Evolutionary conservation across 148 eudicot genomes (phyloP).

Genomic region (Chenopodium quinoa): DNA sequence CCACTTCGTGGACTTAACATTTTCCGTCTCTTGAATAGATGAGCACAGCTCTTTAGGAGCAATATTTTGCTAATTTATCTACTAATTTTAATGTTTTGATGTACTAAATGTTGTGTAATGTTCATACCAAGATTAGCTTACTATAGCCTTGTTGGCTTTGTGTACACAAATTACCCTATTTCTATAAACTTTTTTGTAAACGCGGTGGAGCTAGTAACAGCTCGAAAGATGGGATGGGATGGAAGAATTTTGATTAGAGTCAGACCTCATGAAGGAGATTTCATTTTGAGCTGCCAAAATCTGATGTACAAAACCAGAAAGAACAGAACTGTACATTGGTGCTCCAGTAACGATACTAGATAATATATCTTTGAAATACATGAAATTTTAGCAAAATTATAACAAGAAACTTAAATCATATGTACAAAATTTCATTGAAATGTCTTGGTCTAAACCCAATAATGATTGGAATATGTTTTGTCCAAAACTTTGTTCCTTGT

Average conservation of each 20-base stretch:
- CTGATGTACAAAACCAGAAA: background rate
- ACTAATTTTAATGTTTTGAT: no score
- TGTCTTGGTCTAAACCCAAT: background rate
- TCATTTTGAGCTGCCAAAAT: no score
- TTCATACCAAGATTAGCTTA: background rate
- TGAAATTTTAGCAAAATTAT: background rate
- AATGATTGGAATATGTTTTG: background rate
- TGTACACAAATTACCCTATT: no score
- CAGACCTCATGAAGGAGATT: background rate
- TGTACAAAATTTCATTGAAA: background rate
- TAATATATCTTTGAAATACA: background rate
- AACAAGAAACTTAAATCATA: no score
- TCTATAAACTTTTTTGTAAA: no score
- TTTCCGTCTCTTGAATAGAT: background rate
- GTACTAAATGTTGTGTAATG: background rate
- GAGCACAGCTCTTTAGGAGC: background rate
- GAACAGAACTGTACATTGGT: background rate
- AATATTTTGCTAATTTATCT: background rate
- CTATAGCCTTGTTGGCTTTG: background rate
- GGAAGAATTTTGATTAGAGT: background rate
- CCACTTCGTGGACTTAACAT: background rate
- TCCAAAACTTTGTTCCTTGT: background rate
- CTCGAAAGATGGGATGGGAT: background rate
- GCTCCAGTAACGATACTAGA: background rate
- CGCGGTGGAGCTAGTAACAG: no score